Conservation (phyloP, 2,329 filamentous ascomycete genomes). For the Myriosclerotinia scirpicola region DNA sequence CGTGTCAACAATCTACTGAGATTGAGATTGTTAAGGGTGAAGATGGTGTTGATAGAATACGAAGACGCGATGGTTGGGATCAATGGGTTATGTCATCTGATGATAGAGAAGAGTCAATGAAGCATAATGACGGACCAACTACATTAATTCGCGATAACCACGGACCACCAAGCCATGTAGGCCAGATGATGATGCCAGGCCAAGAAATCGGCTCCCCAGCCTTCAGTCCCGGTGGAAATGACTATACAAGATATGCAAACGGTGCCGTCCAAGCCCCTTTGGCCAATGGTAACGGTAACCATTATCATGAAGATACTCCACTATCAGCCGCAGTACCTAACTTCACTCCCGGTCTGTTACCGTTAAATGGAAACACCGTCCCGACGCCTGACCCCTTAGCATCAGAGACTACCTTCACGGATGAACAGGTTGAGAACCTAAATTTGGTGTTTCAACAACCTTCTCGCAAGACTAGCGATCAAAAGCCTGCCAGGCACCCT, state of each 20-base stretch:
- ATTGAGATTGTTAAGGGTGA: conserved; percentile 75
- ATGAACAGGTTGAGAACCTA: conserved; percentile 53
- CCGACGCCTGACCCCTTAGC: conserved; percentile 34
- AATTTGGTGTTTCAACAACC: conserved; percentile 48
- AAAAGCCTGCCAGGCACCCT: conserved; percentile 40
- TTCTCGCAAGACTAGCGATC: conserved; percentile 43
- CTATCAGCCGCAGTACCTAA: conserved; percentile 64
- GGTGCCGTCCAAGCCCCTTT: conserved; percentile 25
- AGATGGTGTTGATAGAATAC: conserved; percentile 76
- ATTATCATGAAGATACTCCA: conserved; percentile 48
- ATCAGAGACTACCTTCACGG: conserved; percentile 48
- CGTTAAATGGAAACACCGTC: conserved; percentile 26
- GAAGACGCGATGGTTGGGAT: conserved; percentile 73
- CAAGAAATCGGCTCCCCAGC: conserved; percentile 36
- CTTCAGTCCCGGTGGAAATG: conserved; percentile 40
- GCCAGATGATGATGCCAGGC: conserved; percentile 34
- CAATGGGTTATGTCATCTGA: conserved; percentile 73
- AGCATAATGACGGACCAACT: conserved; percentile 70
- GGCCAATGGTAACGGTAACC: conserved; percentile 45
- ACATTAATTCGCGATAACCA: conserved; percentile 37
- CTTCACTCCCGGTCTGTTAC: conserved; percentile 45
- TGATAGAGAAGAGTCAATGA: conserved; percentile 70
- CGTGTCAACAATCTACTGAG: conserved; percentile 68
- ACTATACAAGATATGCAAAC: conserved; percentile 35
- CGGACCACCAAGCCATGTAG: conserved; percentile 31